phyloP scores from a whole-genome alignment of 2,329 filamentous ascomycete species.

The Ceratocystis eucalypticola region DNA sequence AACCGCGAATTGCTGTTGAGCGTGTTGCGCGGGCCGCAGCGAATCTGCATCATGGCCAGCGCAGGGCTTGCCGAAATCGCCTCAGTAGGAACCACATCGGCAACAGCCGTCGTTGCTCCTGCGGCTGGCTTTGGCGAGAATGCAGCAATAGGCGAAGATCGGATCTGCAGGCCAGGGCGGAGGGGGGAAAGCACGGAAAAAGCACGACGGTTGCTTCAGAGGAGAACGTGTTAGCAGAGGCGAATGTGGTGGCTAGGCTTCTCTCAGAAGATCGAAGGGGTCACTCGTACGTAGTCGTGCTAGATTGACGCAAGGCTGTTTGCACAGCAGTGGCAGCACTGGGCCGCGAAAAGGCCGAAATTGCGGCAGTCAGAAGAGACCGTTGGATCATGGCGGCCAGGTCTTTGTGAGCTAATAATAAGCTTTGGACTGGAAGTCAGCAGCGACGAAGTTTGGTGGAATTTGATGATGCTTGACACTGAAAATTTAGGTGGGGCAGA shows the following conservation, averaged over 20 bases:
- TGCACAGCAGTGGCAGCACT: conserved; percentile 1
- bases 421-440: neutral
- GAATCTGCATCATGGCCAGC: conserved; percentile 38
- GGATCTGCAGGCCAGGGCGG: conserved; percentile 15
- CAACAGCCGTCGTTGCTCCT: conserved; percentile 19
- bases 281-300: conserved; percentile 13
- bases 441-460: neutral
- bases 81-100: conserved; percentile 34
- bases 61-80: conserved; percentile 41
- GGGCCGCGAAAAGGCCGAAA: conserved; percentile 9
- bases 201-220: conserved; percentile 6
- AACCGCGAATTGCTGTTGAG: conserved; percentile 42
- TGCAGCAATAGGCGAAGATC: conserved; percentile 11
- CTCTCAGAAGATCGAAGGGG: neutral
- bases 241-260: neutral
- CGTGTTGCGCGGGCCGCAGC: conserved; percentile 45
- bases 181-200: conserved; percentile 16
- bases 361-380: conserved; percentile 10
- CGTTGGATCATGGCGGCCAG: conserved; percentile 11
- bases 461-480: neutral
- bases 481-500: conserved; percentile 17
- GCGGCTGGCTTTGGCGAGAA: conserved; percentile 14
- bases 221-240: neutral
- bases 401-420: neutral
- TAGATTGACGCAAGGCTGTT: conserved; percentile 12